These are phyloP conservation scores for Sicyos edulis DNA, from an alignment of 306 rosid species.

Conservation along the genomic window DNA sequence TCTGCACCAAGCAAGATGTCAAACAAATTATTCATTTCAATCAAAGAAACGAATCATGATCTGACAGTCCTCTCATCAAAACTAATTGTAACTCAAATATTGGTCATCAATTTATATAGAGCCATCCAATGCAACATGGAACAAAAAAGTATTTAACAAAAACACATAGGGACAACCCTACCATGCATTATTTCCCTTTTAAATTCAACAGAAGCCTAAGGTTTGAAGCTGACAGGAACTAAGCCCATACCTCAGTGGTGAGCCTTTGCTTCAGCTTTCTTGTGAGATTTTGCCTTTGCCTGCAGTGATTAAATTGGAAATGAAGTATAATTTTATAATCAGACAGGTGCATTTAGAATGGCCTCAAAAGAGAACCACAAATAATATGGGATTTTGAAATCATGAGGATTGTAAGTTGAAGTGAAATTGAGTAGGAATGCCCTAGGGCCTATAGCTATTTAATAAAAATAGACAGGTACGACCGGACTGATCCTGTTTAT, in stretches of 20 bases:
- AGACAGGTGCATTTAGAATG: neutral
- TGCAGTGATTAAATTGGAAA: constrained; percentile 25
- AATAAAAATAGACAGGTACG: too few species aligned
- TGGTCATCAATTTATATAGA: neutral
- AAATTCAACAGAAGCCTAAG: constrained; percentile 26
- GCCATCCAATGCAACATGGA: constrained; percentile 7
- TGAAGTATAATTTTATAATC: neutral
- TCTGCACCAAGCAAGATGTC: neutral
- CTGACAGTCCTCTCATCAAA: constrained; percentile 14
- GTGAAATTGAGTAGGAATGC: constrained; percentile 4
- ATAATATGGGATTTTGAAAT: neutral
- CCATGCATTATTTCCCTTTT: constrained; percentile 40
- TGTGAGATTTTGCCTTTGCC: constrained; percentile 79
- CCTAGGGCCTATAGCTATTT: neutral
- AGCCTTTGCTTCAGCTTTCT: constrained; percentile 54
- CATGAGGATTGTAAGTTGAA: neutral
- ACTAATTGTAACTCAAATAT: constrained; percentile 10
- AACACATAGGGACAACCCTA: constrained; percentile 6
- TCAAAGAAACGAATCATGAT: constrained; percentile 9
- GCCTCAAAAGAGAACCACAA: neutral
- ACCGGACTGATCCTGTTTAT: neutral
- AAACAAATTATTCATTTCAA: constrained; percentile 20
- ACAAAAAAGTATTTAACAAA: constrained; percentile 1
- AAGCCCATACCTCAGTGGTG: constrained; percentile 47
- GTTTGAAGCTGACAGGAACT: constrained; percentile 9